Percentiles rank a stretch among this genome's conserved stretches.
Evolutionary conservation across 2,329 filamentous ascomycete genomes (phyloP).

Genomic region (Didymella sp.): DNA sequence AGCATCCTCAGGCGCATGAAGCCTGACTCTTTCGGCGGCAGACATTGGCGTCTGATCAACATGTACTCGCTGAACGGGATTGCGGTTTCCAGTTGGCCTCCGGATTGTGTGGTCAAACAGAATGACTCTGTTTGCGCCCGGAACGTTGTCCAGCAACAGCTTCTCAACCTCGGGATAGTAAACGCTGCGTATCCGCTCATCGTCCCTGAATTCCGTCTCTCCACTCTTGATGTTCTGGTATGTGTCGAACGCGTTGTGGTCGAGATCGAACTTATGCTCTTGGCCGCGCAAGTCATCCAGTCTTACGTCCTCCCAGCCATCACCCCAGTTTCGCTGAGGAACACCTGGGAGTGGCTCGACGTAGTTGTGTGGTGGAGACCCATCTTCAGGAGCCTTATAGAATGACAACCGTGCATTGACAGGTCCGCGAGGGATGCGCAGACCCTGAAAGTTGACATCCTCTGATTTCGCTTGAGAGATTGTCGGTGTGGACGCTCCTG

Average conservation of each 20-base stretch:
- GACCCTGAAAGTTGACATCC: constrained; percentile 43
- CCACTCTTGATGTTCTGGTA: constrained; percentile 65
- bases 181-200: constrained; percentile 69
- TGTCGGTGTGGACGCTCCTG: constrained; percentile 30
- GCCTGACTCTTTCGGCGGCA: constrained; percentile 69
- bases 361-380: constrained; percentile 52
- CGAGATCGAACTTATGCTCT: constrained; percentile 71
- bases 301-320: constrained; percentile 57
- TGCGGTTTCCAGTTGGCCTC: constrained; percentile 67
- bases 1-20: constrained; percentile 72
- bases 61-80: constrained; percentile 76
- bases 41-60: constrained; percentile 80
- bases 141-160: constrained; percentile 71
- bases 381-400: constrained; percentile 38
- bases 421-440: constrained; percentile 39
- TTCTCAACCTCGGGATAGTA: constrained; percentile 88
- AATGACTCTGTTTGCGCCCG: constrained; percentile 70
- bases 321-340: constrained; percentile 70
- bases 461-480: constrained; percentile 32
- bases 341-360: constrained; percentile 70
- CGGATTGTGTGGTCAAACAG: constrained; percentile 91
- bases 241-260: constrained; percentile 77
- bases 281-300: constrained; percentile 77
- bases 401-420: constrained; percentile 39
- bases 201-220: constrained; percentile 67